These are phyloP conservation scores for Allium fistulosum DNA, from an alignment of 106 monocot genomes.

Conservation along the genomic window DNA sequence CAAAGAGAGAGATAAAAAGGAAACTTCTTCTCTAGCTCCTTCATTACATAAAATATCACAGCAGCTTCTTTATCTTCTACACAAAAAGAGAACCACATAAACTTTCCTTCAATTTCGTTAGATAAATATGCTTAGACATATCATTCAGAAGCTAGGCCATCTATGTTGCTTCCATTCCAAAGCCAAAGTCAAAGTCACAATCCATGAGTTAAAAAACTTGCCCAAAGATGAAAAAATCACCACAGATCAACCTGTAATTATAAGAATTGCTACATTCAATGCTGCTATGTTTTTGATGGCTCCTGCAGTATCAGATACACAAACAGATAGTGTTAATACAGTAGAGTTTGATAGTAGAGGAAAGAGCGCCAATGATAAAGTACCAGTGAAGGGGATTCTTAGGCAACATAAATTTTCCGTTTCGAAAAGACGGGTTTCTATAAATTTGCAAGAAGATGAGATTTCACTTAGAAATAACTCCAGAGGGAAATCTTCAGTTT, in stretches of 20 bases:
- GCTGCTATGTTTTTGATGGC: conserved; percentile 91
- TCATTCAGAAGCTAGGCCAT: too few relatives aligned
- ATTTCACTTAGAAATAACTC: conserved; percentile 29
- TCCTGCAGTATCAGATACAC: conserved; percentile 32
- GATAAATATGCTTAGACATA: too few relatives aligned
- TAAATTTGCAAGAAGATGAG: conserved; percentile 89
- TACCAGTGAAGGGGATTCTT: conserved; percentile 48
- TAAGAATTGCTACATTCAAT: conserved; percentile 85
- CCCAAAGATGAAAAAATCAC: too few relatives aligned
- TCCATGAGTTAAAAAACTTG: too few relatives aligned
- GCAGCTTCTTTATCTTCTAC: too few relatives aligned
- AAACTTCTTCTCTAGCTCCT: too few relatives aligned
- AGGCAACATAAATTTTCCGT: conserved; percentile 38
- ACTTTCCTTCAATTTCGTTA: too few relatives aligned
- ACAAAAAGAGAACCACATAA: too few relatives aligned
- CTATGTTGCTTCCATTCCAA: too few relatives aligned
- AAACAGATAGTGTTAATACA: conserved; percentile 1
- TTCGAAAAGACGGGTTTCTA: conserved; percentile 62
- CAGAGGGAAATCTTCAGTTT: conserved; percentile 48
- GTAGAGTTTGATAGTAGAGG: not conserved
- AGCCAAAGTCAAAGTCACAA: too few relatives aligned
- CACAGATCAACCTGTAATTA: not conserved
- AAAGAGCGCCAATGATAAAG: conserved; percentile 15
- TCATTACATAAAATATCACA: too few relatives aligned
- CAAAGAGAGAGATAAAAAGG: too few relatives aligned